Percentiles rank a stretch among this genome's conserved stretches.
Conservation (phyloP, 2,329 filamentous ascomycete species). For the Mycosphaerelloides madeirae region DNA sequence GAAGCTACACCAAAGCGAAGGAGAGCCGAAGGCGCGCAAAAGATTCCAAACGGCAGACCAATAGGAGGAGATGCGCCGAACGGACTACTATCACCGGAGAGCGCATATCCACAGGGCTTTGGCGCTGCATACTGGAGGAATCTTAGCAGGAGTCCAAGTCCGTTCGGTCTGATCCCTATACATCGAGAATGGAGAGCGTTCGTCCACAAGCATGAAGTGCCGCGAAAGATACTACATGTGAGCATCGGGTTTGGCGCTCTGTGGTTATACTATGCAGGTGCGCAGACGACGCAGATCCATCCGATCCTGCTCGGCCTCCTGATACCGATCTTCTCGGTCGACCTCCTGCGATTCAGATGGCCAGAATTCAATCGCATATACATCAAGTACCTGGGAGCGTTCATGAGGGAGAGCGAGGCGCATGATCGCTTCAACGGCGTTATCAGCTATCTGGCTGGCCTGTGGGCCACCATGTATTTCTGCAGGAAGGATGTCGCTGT, state of each 20-base stretch:
- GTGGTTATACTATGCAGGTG: slow-evolving; percentile 74
- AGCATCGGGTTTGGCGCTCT: slow-evolving; percentile 94
- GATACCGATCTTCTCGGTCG: slow-evolving; percentile 76
- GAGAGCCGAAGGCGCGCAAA: slow-evolving; percentile 28
- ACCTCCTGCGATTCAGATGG: slow-evolving; percentile 78
- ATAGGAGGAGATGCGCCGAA: slow-evolving; percentile 20
- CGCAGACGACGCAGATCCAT: slow-evolving; percentile 71
- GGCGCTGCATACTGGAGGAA: slow-evolving; percentile 76
- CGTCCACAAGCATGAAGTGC: slow-evolving; percentile 92
- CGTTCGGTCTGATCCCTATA: slow-evolving; percentile 89
- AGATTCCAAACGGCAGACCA: slow-evolving; percentile 17
- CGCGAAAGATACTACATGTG: slow-evolving; percentile 86
- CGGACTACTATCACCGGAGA: slow-evolving; percentile 28
- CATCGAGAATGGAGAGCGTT: slow-evolving; percentile 87
- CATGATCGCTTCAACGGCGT: slow-evolving; percentile 85
- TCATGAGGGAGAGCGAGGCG: slow-evolving; percentile 97
- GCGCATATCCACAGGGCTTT: slow-evolving; percentile 49
- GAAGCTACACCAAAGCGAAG: slow-evolving; percentile 22
- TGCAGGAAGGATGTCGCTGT: slow-evolving; percentile 92
- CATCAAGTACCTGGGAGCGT: slow-evolving; percentile 73
- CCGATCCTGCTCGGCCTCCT: slow-evolving; percentile 77
- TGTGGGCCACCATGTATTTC: slow-evolving; percentile 78
- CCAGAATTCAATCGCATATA: slow-evolving; percentile 81
- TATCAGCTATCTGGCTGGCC: slow-evolving; percentile 90
- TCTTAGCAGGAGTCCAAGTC: slow-evolving; percentile 85